These are phyloP conservation scores for Candolleomyces eurysporus DNA, from an alignment of 768 basidiomycete species.

Conservation along the genomic window DNA sequence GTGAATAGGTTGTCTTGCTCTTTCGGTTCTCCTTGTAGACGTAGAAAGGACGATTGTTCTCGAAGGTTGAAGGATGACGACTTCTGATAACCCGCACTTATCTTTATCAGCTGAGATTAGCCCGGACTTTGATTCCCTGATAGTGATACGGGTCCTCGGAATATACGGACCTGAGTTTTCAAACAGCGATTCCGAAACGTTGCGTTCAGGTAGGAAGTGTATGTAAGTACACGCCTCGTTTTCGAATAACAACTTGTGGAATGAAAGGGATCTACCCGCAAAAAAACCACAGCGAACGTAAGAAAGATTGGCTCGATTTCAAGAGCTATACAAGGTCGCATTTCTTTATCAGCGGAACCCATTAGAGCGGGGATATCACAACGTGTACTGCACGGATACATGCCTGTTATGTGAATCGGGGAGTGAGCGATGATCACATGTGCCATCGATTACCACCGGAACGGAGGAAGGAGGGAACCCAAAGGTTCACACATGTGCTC, in stretches of 20 bases:
- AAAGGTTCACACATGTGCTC: too few species aligned
- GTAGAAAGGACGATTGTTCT: too few species aligned
- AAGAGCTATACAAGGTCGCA: neutral
- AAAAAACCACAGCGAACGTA: too few species aligned
- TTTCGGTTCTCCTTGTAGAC: too few species aligned
- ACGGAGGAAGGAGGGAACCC: conserved; percentile 18
- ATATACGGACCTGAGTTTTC: neutral
- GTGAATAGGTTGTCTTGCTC: too few species aligned
- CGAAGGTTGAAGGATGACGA: too few species aligned
- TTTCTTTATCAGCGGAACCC: neutral
- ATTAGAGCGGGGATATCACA: neutral
- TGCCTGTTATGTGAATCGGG: neutral
- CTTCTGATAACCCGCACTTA: neutral
- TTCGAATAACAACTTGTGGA: too few species aligned
- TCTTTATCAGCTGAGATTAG: conserved; percentile 1
- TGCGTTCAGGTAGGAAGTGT: too few species aligned
- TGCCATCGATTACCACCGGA: conserved; percentile 30
- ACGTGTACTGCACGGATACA: neutral
- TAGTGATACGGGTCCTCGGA: neutral
- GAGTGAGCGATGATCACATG: conserved; percentile 28
- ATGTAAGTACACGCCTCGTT: too few species aligned
- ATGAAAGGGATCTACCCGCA: too few species aligned
- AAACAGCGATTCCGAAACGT: neutral
- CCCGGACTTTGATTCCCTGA: neutral
- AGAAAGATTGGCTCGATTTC: neutral